These are phyloP conservation scores for Pisolithus thermaeus DNA, from an alignment of 1,284 basidiomycete species.

Conservation along the genomic window DNA sequence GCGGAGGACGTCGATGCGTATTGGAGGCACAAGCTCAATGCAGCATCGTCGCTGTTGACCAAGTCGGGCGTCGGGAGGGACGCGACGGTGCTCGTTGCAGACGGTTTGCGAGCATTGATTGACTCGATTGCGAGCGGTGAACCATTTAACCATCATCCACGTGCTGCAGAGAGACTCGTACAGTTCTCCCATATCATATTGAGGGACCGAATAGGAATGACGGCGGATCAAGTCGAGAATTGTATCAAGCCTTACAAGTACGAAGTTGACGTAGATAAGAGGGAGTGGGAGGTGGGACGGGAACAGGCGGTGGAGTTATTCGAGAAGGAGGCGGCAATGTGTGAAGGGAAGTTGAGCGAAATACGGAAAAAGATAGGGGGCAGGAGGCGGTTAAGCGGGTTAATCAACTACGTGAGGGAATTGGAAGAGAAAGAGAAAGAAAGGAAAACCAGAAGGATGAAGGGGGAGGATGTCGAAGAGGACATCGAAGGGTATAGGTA, in stretches of 20 bases:
- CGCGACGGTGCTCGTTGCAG: conserved; percentile 91
- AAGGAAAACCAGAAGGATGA: conserved; percentile 46
- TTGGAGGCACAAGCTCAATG: conserved; percentile 95
- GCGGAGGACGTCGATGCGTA: conserved; percentile 83
- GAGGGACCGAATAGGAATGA: conserved; percentile 85
- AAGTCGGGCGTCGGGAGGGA: conserved; percentile 97
- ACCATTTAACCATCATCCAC: conserved; percentile 89
- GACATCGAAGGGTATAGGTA: conserved; percentile 78
- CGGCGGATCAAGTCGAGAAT: conserved; percentile 98
- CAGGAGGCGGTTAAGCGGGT: conserved; percentile 65
- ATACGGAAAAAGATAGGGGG: conserved; percentile 87
- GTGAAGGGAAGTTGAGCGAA: conserved; percentile 81
- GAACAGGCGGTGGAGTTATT: conserved; percentile 72
- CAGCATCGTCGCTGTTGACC: conserved; percentile 86
- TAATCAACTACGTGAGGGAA: conserved; percentile 79
- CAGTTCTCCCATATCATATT: conserved; percentile 92
- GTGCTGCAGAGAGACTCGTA: conserved; percentile 82
- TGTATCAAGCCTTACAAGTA: conserved; percentile 99
- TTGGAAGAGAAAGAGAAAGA: conserved; percentile 82
- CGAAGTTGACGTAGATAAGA: conserved; percentile 83
- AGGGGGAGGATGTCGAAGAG: conserved; percentile 36
- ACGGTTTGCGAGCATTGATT: conserved; percentile 84
- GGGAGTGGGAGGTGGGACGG: conserved; percentile 89
- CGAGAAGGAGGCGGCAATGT: conserved; percentile 80
- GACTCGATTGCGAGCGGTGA: conserved; percentile 84